Conservation (phyloP, 768 basidiomycete species). For the Crepidotus variabilis region DNA sequence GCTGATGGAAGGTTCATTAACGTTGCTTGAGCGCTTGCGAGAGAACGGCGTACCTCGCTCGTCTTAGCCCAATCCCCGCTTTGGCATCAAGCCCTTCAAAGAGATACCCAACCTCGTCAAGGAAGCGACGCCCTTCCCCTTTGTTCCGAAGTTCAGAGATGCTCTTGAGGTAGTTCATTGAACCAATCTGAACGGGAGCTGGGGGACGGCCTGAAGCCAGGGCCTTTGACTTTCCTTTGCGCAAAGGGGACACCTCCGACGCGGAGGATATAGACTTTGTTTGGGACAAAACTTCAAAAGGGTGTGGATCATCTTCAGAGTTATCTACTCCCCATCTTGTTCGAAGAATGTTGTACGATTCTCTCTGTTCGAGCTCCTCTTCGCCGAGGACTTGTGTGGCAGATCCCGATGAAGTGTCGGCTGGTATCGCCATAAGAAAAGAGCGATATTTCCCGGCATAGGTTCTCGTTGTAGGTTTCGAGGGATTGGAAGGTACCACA, state of each 20-base stretch:
- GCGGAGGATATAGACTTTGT: constrained; percentile 27
- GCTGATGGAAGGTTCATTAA: constrained; percentile 30
- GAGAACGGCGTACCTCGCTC: constrained; percentile 52
- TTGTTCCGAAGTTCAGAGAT: constrained; percentile 79
- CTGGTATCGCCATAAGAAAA: constrained; percentile 64
- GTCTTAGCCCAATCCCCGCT: constrained; percentile 50
- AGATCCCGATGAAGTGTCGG: constrained; percentile 17
- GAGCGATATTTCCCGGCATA: constrained; percentile 81
- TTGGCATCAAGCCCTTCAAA: constrained; percentile 71
- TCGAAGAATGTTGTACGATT: constrained; percentile 73
- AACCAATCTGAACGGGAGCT: constrained; percentile 40
- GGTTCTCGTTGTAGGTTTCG: constrained; percentile 46
- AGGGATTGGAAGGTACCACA: constrained; percentile 22
- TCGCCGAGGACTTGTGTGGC: constrained; percentile 26
- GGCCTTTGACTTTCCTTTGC: constrained; percentile 35
- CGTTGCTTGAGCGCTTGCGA: background rate
- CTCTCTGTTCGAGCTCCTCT: constrained; percentile 54
- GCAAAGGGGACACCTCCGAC: constrained; percentile 33
- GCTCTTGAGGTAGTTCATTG: constrained; percentile 75
- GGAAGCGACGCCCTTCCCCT: constrained; percentile 74
- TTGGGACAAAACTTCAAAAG: constrained; percentile 26
- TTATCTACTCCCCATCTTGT: constrained; percentile 80
- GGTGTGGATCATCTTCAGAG: constrained; percentile 67
- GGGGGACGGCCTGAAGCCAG: constrained; percentile 18
- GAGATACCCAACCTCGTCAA: constrained; percentile 83